phyloP scores from a whole-genome alignment of 164 flowering plant species.

The Annona cherimola region DNA sequence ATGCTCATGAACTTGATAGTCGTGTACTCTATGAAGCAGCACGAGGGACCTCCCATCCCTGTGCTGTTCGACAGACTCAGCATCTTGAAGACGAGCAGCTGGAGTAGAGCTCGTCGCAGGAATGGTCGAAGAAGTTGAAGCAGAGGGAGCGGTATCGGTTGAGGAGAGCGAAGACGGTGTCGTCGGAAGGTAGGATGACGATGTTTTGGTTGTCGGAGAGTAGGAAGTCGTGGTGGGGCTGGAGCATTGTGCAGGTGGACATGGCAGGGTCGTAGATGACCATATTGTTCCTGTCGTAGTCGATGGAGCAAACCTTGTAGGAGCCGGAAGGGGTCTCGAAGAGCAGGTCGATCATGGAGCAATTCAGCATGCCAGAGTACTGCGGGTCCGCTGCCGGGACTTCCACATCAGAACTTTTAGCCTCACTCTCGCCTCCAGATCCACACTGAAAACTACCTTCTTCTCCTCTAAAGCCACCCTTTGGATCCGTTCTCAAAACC shows the following conservation, averaged over 20 bases:
- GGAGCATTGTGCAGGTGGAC: constrained; percentile 82
- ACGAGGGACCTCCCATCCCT: constrained; percentile 44
- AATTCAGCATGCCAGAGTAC: constrained; percentile 60
- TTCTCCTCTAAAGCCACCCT: too few species aligned
- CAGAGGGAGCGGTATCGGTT: constrained; percentile 72
- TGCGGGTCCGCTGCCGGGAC: too few species aligned
- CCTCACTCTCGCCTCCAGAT: too few species aligned
- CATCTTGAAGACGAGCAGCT: constrained; percentile 50
- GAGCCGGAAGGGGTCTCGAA: constrained; percentile 67
- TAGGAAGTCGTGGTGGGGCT: constrained; percentile 71
- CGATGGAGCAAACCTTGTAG: constrained; percentile 72
- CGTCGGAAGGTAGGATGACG: constrained; percentile 65
- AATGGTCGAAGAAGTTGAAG: constrained; percentile 71
- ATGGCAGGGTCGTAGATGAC: constrained; percentile 70
- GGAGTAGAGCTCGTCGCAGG: constrained; percentile 77
- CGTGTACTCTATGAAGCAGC: constrained; percentile 67
- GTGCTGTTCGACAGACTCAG: constrained; percentile 37
- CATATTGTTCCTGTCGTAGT: constrained; percentile 48
- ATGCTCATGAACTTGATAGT: constrained; percentile 76
- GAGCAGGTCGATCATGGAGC: constrained; percentile 57
- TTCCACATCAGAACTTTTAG: too few species aligned
- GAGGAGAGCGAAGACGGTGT: constrained; percentile 65
- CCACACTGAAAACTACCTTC: too few species aligned
- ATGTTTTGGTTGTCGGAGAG: constrained; percentile 61
- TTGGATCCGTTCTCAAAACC: too few species aligned